phyloP scores from a whole-genome alignment of 164 flowering plant genomes.

The Echeveria elegans region DNA sequence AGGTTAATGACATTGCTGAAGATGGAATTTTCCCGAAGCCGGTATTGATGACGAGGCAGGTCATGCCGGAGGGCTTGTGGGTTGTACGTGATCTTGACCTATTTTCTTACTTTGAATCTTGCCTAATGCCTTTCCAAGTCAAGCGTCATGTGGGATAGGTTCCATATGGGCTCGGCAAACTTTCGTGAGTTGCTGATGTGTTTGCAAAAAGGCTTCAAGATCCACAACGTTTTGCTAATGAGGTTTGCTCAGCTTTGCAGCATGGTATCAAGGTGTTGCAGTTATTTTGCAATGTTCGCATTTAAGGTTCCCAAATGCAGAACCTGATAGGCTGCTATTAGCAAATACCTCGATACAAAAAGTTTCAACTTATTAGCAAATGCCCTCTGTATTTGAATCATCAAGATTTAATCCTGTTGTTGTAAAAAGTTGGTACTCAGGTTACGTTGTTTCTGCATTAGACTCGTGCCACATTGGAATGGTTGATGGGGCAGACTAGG shows the following conservation, averaged over 20 bases:
- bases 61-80: conserved; percentile 81
- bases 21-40: conserved; percentile 89
- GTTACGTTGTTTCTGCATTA: too few relatives aligned
- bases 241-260: conserved; percentile 68
- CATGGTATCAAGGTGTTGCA: conserved; percentile 76
- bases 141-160: conserved; percentile 87
- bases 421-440: too few relatives aligned
- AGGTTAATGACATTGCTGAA: conserved; percentile 68
- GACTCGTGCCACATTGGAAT: too few relatives aligned
- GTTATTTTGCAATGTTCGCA: conserved; percentile 77
- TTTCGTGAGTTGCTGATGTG: conserved; percentile 58
- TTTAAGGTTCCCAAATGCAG: conserved; percentile 53
- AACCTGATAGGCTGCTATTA: too few relatives aligned
- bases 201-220: conserved; percentile 90
- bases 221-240: conserved; percentile 74
- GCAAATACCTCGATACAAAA: too few relatives aligned
- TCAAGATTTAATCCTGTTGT: too few relatives aligned
- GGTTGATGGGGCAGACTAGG: too few relatives aligned
- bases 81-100: conserved; percentile 84
- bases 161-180: conserved; percentile 84
- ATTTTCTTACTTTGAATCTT: conserved; percentile 85
- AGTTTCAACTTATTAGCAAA: too few relatives aligned
- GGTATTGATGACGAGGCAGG: conserved; percentile 63
- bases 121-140: conserved; percentile 91
- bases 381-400: too few relatives aligned